Conservation (phyloP, 2,329 filamentous ascomycete genomes). For the Colletotrichum cereale region DNA sequence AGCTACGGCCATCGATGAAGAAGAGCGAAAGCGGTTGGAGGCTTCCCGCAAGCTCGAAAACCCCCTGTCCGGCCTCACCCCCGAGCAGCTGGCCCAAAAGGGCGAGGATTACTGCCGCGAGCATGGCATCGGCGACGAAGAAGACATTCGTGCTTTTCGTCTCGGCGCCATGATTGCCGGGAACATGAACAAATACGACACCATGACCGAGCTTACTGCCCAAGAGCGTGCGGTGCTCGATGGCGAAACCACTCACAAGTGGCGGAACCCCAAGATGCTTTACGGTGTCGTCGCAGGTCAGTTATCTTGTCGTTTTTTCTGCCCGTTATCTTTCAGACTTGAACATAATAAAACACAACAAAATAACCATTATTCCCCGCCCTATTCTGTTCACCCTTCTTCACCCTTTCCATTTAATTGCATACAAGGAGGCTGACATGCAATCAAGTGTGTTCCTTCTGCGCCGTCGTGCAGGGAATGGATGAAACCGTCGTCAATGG, state of each 20-base stretch:
- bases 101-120: constrained; percentile 70
- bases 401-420: not conserved
- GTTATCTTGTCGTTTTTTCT: constrained; percentile 34
- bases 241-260: constrained; percentile 74
- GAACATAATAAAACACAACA: not conserved
- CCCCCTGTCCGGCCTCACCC: constrained; percentile 55
- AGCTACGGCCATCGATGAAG: constrained; percentile 43
- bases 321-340: too few species aligned
- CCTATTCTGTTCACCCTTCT: not conserved
- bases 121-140: constrained; percentile 66
- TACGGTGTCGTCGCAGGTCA: constrained; percentile 72
- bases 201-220: constrained; percentile 65
- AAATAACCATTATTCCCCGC: too few species aligned
- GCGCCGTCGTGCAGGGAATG: constrained; percentile 77
- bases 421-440: not conserved
- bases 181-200: constrained; percentile 62
- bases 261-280: constrained; percentile 74
- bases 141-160: constrained; percentile 70
- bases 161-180: constrained; percentile 71
- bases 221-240: constrained; percentile 70
- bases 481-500: constrained; percentile 75
- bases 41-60: constrained; percentile 55
- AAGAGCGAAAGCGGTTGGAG: constrained; percentile 48
- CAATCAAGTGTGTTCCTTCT: constrained; percentile 68
- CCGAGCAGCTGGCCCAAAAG: constrained; percentile 64